Conservation (phyloP, 139 green algal species). For the Pseudopediastrum boryanum region DNA sequence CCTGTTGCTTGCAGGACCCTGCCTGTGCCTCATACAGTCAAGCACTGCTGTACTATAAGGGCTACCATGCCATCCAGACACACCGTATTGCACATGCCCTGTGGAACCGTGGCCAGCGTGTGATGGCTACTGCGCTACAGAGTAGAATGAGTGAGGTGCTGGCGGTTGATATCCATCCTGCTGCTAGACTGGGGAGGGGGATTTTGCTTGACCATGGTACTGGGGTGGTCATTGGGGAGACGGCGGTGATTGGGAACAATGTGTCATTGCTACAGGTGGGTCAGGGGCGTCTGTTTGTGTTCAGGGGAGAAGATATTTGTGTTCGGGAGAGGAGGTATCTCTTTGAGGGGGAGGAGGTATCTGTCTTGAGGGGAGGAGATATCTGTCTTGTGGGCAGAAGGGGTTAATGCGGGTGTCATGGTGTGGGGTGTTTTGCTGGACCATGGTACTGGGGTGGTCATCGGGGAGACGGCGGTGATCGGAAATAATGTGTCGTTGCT, state of each 20-base stretch:
- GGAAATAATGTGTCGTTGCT: slow-evolving; percentile 90
- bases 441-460: slow-evolving; percentile 93
- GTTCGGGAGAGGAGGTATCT: too few species aligned
- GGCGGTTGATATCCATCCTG: slow-evolving; percentile 95
- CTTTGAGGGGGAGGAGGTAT: too few species aligned
- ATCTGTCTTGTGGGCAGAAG: too few species aligned
- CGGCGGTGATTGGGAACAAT: slow-evolving; percentile 87
- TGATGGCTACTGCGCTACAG: slow-evolving; percentile 88
- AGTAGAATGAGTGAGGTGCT: slow-evolving; percentile 78
- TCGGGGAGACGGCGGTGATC: slow-evolving; percentile 91
- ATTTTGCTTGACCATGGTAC: slow-evolving; percentile 97
- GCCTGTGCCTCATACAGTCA: slow-evolving; percentile 81
- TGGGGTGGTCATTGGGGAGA: slow-evolving; percentile 94
- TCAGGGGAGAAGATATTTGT: too few species aligned
- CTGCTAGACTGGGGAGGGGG: slow-evolving; percentile 89
- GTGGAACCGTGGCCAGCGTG: slow-evolving; percentile 75
- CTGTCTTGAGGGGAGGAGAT: too few species aligned
- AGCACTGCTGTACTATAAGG: slow-evolving; percentile 93
- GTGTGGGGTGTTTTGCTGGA: slow-evolving; percentile 97
- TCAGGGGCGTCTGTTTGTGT: too few species aligned
- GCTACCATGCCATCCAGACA: slow-evolving; percentile 92
- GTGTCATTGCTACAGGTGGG: slow-evolving; percentile 84
- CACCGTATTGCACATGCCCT: slow-evolving; percentile 92
- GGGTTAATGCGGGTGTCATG: too few species aligned
- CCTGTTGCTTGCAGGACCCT: slow-evolving; percentile 70